Base-by-base conservation (phyloP, 768 basidiomycete species). In the Xerocomellus amylosporus region DNA sequence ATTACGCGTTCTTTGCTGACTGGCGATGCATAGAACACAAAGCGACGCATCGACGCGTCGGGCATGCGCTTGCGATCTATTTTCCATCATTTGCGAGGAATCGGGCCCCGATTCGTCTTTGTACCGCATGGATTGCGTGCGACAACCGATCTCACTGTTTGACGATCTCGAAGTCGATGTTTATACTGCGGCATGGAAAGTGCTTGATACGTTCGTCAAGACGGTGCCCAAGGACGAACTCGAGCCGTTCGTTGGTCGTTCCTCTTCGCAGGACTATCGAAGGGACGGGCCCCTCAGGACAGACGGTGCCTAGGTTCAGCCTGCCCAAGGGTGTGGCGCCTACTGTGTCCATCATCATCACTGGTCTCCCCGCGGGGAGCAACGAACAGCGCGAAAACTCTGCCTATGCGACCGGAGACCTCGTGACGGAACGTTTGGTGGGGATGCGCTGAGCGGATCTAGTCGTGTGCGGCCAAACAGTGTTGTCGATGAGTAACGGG, bases 41-140 rank as follows among this genome's bases (percentile, higher is more conserved):
- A 24, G 24, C 24, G 24, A 88, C 20, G 69, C 78, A 2, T 85
- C 87, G 0, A 73, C 66, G 22, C 82, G 93, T 22, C 85, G 95
- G 38, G 83, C 87, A 46, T 91, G 84, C 51, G 88, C 90, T 4
- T 90, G 88, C 73, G 75, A 81, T 31, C 74, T 94, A 45, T 92
- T 98, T 69, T 75, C 83, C 3, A 75, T 80, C 1, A 94, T 98
- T 75, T 97, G 93, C 66, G 84, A 91, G 60, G 86, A 82, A 44
- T 88, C 90, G 5, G 80, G 86, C 40, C 76, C 91, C 39, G 96
- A 98, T 65, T 80, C 84, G 1, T 85, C 89, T 0, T 70, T 93
- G 22, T 98, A 98, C 72, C 86, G 90, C 19, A 75, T 94, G 58
- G 96, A 98, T 68, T 98, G 96, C 94, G 82, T 97, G 51, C 85